A percentile compares a stretch with the other conserved stretches of the same genome.
Conservation (phyloP, 306 rosid genomes). For the Acmispon strigosus region DNA sequence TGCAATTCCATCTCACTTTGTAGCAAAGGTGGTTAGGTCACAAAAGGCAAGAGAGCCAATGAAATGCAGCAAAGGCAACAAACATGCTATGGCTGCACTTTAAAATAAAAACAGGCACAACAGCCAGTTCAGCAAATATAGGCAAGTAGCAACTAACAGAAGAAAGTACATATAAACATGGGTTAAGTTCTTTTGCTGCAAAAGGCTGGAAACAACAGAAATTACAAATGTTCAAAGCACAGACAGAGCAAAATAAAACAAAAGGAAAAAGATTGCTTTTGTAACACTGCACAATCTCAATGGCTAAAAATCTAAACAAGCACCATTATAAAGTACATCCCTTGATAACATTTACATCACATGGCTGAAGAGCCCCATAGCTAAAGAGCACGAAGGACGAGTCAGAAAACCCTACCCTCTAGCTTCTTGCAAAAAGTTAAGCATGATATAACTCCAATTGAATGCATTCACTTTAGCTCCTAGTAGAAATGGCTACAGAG, state of each 20-base stretch:
- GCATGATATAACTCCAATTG: background rate
- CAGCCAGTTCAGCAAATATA: background rate
- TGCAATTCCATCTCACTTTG: too few relatives aligned
- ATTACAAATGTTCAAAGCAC: background rate
- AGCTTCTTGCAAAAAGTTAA: background rate
- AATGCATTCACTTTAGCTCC: slow-evolving; percentile 7
- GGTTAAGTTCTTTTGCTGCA: background rate
- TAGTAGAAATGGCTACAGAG: slow-evolving; percentile 24
- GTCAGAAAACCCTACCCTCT: background rate
- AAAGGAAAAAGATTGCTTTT: background rate
- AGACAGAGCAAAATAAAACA: background rate
- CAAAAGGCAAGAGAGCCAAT: background rate
- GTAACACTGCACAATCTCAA: slow-evolving; percentile 13
- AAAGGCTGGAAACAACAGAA: background rate
- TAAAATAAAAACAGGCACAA: background rate
- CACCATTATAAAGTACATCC: slow-evolving; percentile 21
- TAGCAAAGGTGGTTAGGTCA: too few relatives aligned
- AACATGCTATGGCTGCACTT: background rate
- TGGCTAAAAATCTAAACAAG: slow-evolving; percentile 9
- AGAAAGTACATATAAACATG: background rate
- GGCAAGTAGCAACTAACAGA: background rate
- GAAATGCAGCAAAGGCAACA: background rate
- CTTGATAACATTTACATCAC: slow-evolving; percentile 29
- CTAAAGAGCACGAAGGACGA: slow-evolving; percentile 15
- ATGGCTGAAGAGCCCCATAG: slow-evolving; percentile 16